Conservation (phyloP, 768 basidiomycete genomes). For the Lactifluus piperatus region DNA sequence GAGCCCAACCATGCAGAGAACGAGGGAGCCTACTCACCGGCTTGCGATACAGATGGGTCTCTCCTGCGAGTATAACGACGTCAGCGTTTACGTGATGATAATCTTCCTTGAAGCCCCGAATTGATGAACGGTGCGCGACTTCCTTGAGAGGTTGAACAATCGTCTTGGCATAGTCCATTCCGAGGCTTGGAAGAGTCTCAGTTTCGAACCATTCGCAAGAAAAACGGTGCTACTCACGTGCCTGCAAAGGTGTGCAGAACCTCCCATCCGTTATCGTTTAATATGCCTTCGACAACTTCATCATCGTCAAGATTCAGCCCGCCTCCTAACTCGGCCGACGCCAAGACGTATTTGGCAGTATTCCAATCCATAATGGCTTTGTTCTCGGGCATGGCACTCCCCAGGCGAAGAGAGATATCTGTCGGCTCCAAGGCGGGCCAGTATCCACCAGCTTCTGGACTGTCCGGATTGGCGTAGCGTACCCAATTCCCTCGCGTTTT, state of each 20-base stretch:
- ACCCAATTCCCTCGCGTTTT: conserved; percentile 29
- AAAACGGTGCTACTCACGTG: conserved; percentile 28
- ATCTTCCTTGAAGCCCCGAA: conserved; percentile 36
- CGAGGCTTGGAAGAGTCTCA: conserved; percentile 24
- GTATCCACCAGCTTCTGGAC: conserved; percentile 11
- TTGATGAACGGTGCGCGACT: conserved; percentile 28
- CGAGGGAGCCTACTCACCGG: conserved; percentile 28
- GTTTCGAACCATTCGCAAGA: not conserved
- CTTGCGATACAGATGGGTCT: conserved; percentile 34
- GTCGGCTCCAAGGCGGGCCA: conserved; percentile 8
- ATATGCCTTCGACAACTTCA: conserved; percentile 26
- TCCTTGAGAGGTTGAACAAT: conserved; percentile 33
- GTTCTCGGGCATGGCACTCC: not conserved
- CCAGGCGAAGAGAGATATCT: not conserved
- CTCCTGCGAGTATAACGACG: conserved; percentile 34
- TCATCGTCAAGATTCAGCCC: conserved; percentile 22
- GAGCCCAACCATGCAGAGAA: not conserved
- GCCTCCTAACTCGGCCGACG: not conserved
- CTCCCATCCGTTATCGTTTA: conserved; percentile 34
- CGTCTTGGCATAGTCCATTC: conserved; percentile 37
- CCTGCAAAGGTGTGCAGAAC: conserved; percentile 34
- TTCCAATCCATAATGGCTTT: not conserved
- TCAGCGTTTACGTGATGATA: conserved; percentile 29
- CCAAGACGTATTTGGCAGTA: not conserved
- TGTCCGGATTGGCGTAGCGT: conserved; percentile 13